A percentile compares a stretch with the other conserved stretches of the same genome.
phyloP scores from a whole-genome alignment of 352 stramenopile genomes.

The Pythium phragmitis region DNA sequence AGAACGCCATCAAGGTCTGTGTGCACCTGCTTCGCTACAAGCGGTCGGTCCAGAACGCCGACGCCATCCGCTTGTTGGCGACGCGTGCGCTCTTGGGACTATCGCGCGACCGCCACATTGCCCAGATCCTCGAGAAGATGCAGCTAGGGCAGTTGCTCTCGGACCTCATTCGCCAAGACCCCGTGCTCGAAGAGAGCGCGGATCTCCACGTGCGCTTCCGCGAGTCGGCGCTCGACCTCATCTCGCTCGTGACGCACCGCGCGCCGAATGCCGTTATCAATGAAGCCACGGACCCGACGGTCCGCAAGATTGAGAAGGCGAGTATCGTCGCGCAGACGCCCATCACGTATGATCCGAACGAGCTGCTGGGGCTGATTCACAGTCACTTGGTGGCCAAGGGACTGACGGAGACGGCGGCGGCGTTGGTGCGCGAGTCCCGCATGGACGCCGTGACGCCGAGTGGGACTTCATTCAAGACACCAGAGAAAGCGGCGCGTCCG shows the following conservation, averaged over 20 bases:
- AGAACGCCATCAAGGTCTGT: slow-evolving; percentile 87
- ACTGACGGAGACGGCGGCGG: slow-evolving; percentile 51
- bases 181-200: slow-evolving; percentile 83
- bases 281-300: slow-evolving; percentile 83
- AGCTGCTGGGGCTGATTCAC: slow-evolving; percentile 81
- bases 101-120: slow-evolving; percentile 85
- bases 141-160: slow-evolving; percentile 82
- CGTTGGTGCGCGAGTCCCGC: slow-evolving; percentile 49
- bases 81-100: slow-evolving; percentile 81
- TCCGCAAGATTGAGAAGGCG: slow-evolving; percentile 88
- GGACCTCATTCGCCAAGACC: slow-evolving; percentile 84
- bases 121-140: slow-evolving; percentile 91
- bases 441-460: slow-evolving; percentile 22
- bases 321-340: slow-evolving; percentile 87
- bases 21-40: slow-evolving; percentile 87
- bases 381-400: slow-evolving; percentile 81
- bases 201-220: slow-evolving; percentile 87
- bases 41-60: slow-evolving; percentile 81
- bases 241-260: slow-evolving; percentile 83
- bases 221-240: slow-evolving; percentile 84
- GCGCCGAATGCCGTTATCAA: slow-evolving; percentile 84
- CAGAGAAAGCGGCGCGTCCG: no score
- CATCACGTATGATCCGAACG: slow-evolving; percentile 83
- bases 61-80: slow-evolving; percentile 80
- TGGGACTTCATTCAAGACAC: background rate